Base-by-base conservation (phyloP, 768 basidiomycete species). In the Lentinula aciculospora region DNA sequence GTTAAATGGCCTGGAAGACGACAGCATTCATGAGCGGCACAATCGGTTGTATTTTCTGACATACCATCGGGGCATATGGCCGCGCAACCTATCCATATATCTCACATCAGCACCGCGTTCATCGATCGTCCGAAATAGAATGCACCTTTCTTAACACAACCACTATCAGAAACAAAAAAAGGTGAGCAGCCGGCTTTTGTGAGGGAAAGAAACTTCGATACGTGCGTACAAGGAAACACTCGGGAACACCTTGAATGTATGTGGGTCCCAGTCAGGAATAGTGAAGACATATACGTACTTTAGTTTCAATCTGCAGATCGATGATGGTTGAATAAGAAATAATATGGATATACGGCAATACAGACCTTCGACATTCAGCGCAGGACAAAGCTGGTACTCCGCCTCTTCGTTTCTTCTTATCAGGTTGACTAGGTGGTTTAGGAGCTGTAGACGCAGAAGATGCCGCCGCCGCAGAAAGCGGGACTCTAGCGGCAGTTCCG, bases 31-130 rank as follows among this genome's bases (percentile, higher is more conserved):
- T 34, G 56, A 57, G 56, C 46, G 55, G 56, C 17, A 60, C 53
- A 49, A 53, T 31, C 28, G 47, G 50, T 21, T 56, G 1, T 21
- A 29, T 31, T 21, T 21, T 23, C 46, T 55, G 12, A 57, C 68
- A 49, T 50, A 81, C 82, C 85, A 64, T 86, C 80, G 4, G 86
- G 86, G 68, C 87, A 89, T 48, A 89, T 88, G 2, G 83, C 72
- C 4, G 71, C 73, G 62, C 76, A 76, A 37, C 76, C 76, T 59
- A 25, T 6, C 49, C 49, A 34, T 72, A 68, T 64, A 70, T 73
- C 2, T 69, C 69, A 53, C 49, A 68, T 44, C n/a, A 44, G 42
- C 23, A 34, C 47, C 15, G 34, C 23, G 42, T 27, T 21, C 32
- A 15, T 44, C 19, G 21, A 44, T 3, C 12, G 42, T 44, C 42